Evolutionary conservation across 805 yeast species (phyloP), one percentile per base, ranked within the genome.

Genomic region (Cyberlindnera samutprakarnensis): DNA sequence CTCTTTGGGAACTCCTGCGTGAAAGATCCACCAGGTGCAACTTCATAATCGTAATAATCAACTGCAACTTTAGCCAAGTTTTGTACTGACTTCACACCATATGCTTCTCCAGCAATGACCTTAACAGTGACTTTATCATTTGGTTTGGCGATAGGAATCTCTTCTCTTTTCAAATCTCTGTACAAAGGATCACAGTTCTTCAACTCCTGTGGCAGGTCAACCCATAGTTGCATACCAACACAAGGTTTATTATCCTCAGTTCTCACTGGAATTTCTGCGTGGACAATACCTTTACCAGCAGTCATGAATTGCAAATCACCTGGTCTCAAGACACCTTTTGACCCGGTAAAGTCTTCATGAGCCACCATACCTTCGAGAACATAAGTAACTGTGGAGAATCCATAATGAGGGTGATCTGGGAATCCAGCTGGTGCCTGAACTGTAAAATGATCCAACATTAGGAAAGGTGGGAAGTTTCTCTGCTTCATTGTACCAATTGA

Each of bases 251-350:
- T 59, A 23, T 69, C 63, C 14, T 62, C 63, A 39, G 61, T 57
- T 23, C 66, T 62, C 22, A 77, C 77, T 7, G 95, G 95, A 74
- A 85, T 85, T 52, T 86, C 95, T 3, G 86, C 71, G 54, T 85
- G 95, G 33, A 82, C 82, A 23, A 85, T 74, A 31, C 94, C 96
- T 46, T 70, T 71, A 38, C 95, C 95, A 5, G 95, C 95, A 18
- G 95, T 86, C 95, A 86, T 86, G 56, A 86, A 85, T 56, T 86
- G 96, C 43, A 87, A 62, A 53, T 86, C 96, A 36, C 95, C 95
- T 7, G 85, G 74, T 39, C 71, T 66, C 32, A 87, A 59, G 7
- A 83, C 65, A 35, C 95, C 95, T 32, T 70, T 67, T n/a, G 80
- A 62, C 1, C 95, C 95, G 2, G 94, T 82, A 58, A 86, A 84